Evolutionary conservation across 2,329 filamentous ascomycete species (phyloP), one percentile per base, ranked within the genome.

Genomic region (Clarireedia monteithiana): DNA sequence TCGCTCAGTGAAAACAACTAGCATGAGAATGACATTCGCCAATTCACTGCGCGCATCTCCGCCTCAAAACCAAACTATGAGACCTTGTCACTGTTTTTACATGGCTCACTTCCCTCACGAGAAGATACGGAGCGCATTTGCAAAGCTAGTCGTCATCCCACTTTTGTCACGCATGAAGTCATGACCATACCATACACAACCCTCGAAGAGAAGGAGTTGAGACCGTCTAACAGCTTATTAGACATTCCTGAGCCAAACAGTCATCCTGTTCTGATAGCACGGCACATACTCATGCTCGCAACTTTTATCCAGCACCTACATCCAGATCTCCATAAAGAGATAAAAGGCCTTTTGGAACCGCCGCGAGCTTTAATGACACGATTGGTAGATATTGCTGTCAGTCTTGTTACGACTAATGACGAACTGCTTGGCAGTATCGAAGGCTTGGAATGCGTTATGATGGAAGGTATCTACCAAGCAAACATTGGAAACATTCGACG

Each of bases 401-500:
- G 59, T 7, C 59, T 67, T 60, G 72, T 82, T 1, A 76, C 74
- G 0, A 69, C 68, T 17, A 73, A 79, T 27, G 74, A 80, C 50
- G 72, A 74, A 2, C 63, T 81, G 0, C 61, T 75, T 0, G 67
- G 66, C 17, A 77, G 73, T 4, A 63, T 77, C 1, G 79, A 83
- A 63, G 79, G 76, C 0, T 63, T 80, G 5, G 74, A 79, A 56
- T 76, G 76, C 50, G 67, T 81, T 23, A 69, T 79, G 60, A 67
- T 80, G 0, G 73, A 79, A 57, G 69, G 69, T 6, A 67, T 77
- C 23, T 77, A 73, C 59, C 67, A 74, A 6, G 73, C 72, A 27
- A 78, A 79, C 26, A 63, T 65, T 0, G 79, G 79, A 1, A 72
- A 75, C 23, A 67, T 78, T 1, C 74, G 78, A 20, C 77, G 77